phyloP scores from a whole-genome alignment of 2,329 filamentous ascomycete species.

The Curvularia sp. region DNA sequence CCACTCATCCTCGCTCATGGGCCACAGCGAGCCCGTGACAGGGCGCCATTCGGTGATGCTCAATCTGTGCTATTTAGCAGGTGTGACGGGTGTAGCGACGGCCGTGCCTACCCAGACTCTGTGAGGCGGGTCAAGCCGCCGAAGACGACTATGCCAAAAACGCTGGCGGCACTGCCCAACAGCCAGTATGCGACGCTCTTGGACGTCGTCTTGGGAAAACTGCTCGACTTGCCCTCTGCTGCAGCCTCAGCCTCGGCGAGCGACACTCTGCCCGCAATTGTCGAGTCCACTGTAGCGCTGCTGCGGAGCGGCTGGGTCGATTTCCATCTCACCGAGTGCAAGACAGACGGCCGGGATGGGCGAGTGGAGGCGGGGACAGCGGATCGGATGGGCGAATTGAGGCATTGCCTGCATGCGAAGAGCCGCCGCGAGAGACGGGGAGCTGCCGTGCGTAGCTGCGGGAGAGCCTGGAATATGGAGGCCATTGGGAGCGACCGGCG shows the following conservation, averaged over 20 bases:
- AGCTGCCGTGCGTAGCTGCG: constrained; percentile 49
- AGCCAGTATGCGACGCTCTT: constrained; percentile 91
- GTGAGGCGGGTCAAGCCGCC: constrained; percentile 92
- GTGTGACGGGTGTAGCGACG: background rate
- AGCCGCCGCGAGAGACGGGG: constrained; percentile 49
- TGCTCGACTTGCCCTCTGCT: constrained; percentile 30
- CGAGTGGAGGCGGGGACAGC: constrained; percentile 26
- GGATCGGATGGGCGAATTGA: constrained; percentile 38
- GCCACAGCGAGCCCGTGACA: constrained; percentile 89
- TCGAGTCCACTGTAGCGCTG: constrained; percentile 29
- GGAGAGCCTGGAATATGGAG: constrained; percentile 48
- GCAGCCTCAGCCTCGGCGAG: constrained; percentile 24
- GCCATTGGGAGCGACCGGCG: constrained; percentile 37
- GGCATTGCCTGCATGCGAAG: constrained; percentile 45
- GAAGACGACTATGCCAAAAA: constrained; percentile 96
- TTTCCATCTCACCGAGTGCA: constrained; percentile 45
- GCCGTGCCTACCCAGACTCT: constrained; percentile 79
- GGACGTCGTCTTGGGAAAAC: constrained; percentile 69
- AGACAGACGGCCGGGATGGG: constrained; percentile 34
- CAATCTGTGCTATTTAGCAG: constrained; percentile 63
- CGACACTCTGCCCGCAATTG: constrained; percentile 22
- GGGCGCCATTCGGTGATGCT: constrained; percentile 99
- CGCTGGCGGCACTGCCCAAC: constrained; percentile 85
- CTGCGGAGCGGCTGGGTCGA: constrained; percentile 44
- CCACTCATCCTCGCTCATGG: constrained; percentile 81